A percentile compares a stretch with the other conserved stretches of the same genome.
Evolutionary conservation across 768 basidiomycete genomes (phyloP).

Genomic region (Phaeotremella skinneri): DNA sequence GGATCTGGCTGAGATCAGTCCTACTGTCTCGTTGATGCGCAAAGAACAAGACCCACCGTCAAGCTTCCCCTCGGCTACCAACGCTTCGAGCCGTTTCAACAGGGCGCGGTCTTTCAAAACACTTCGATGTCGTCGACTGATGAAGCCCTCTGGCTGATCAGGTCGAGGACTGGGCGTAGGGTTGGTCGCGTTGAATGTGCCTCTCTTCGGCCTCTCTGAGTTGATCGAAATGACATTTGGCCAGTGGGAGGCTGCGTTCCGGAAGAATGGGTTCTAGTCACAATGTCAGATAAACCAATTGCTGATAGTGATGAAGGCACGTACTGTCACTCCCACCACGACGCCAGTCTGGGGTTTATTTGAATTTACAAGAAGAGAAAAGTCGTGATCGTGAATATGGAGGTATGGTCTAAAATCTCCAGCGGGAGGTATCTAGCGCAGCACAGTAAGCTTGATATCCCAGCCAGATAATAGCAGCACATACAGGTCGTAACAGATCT

Average conservation of each 20-base stretch:
- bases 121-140: constrained; percentile 65
- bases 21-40: not conserved
- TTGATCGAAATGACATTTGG: constrained; percentile 50
- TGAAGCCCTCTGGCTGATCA: constrained; percentile 47
- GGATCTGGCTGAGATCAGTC: constrained; percentile 54
- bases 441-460: not conserved
- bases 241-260: constrained; percentile 52
- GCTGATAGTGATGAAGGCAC: too few species aligned
- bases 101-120: constrained; percentile 78
- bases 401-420: constrained; percentile 90
- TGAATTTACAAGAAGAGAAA: constrained; percentile 69
- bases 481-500: constrained; percentile 78
- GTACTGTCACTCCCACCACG: constrained; percentile 49
- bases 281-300: too few species aligned
- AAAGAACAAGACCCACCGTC: constrained; percentile 42
- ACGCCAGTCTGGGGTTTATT: constrained; percentile 54
- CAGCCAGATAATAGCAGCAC: constrained; percentile 28
- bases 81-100: constrained; percentile 66
- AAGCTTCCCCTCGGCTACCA: constrained; percentile 44
- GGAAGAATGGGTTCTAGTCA: constrained; percentile 52
- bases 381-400: constrained; percentile 92
- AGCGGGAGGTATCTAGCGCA: constrained; percentile 69
- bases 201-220: constrained; percentile 15
- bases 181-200: constrained; percentile 12
- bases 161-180: constrained; percentile 12